These are phyloP conservation scores for Triticum timopheevii DNA, from an alignment of 176 grass and related monocot genomes.

Conservation along the genomic window DNA sequence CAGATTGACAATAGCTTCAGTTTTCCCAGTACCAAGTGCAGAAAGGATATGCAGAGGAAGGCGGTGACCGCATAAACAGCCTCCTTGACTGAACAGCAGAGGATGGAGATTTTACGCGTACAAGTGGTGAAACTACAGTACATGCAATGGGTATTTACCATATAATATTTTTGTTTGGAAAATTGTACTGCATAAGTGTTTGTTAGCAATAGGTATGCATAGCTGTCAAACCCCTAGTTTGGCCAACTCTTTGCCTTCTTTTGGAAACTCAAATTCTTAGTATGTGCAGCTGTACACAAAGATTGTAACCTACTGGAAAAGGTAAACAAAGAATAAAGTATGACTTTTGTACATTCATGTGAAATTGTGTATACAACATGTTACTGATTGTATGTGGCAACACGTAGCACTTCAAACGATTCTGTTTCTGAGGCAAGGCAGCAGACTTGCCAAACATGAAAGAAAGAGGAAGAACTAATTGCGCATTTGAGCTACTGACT, in stretches of 20 bases:
- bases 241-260: neutral
- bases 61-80: neutral
- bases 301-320: neutral
- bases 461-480: neutral
- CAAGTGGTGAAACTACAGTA: constrained; percentile 1
- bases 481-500: neutral
- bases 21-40: neutral
- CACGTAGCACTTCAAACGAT: neutral
- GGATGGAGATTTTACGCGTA: neutral
- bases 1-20: neutral
- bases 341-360: neutral
- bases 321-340: neutral
- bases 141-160: neutral
- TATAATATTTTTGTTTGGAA: neutral
- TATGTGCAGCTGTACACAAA: neutral
- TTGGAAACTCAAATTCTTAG: neutral
- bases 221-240: neutral
- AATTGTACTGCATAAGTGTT: neutral
- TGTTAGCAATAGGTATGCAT: neutral
- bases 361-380: neutral
- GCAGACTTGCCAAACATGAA: neutral
- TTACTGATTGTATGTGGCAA: neutral
- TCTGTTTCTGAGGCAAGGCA: neutral
- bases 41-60: constrained; percentile 4
- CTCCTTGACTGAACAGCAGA: neutral